Conservation (phyloP, 176 grass and related monocot species). For the Carex myosuroides region DNA sequence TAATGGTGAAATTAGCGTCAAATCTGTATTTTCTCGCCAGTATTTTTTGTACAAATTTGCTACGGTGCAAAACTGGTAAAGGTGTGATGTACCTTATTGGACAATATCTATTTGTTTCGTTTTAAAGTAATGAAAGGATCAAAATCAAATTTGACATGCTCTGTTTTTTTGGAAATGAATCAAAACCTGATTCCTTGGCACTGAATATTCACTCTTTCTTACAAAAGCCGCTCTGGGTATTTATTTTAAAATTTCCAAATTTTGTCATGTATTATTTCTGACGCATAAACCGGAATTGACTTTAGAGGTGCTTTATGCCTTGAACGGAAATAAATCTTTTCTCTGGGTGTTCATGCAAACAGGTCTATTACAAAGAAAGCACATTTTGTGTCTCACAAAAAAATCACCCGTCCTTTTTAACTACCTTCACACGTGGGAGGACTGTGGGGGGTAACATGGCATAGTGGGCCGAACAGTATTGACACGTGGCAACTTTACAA, state of each 20-base stretch:
- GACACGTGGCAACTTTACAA: neutral
- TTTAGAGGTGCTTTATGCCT: neutral
- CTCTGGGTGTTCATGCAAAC: neutral
- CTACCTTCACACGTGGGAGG: slow-evolving; percentile 23
- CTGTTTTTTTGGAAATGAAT: neutral
- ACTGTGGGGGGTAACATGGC: slow-evolving; percentile 22
- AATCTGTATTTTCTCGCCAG: neutral
- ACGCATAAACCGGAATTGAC: neutral
- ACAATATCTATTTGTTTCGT: neutral
- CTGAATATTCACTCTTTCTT: neutral
- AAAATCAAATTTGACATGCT: neutral
- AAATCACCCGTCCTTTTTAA: slow-evolving; percentile 19
- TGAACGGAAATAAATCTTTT: neutral
- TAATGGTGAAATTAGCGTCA: neutral
- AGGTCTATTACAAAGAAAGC: neutral
- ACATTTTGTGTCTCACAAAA: neutral
- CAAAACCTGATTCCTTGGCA: neutral
- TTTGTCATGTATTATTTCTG: neutral
- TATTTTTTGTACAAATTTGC: neutral
- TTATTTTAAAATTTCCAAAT: neutral
- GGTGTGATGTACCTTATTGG: neutral
- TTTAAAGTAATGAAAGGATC: neutral
- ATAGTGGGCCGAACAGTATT: neutral
- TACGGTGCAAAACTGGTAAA: neutral
- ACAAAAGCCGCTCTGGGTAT: neutral